Evolutionary conservation across 2,329 filamentous ascomycete genomes (phyloP), one percentile per base, ranked within the genome.

Genomic region (Phialophora verrucosa): DNA sequence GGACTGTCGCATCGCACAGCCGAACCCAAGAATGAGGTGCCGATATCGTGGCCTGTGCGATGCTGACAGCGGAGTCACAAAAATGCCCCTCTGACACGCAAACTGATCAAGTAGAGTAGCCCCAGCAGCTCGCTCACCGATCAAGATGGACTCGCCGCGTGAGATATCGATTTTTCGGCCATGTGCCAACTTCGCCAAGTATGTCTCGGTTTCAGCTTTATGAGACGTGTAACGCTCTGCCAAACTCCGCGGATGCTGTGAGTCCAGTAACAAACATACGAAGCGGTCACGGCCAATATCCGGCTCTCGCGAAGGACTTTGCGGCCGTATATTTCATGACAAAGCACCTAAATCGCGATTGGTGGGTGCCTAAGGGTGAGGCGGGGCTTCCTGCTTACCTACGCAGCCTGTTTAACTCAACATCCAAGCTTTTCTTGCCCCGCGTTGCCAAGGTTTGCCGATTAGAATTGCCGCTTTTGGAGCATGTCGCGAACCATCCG

Each of bases 361-460:
- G 49, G 20, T 29, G 25, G 20, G 49, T 29, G 20, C 1, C 3
- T 4, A 0, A 2, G 47, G 3, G 11, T 51, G 49, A 23, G 20
- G 20, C 20, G 20, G 49, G 49, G 49, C 25, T 12, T 51, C 20
- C 49, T 51, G 49, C 20, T 51, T 51, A 51, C 49, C 17, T 51
- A 51, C 49, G 4, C 49, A n/a, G 38, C 49, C 49, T 4, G 6
- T 27, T 27, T 10, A 23, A 23, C 49, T 51, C 49, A 27, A 5
- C 25, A 5, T 29, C 60, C 49, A 64, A 59, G 62, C 62, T 59
- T 59, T 50, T 49, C 23, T 42, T 20, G 55, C 47, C 32, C 59
- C 59, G 20, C 29, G 31, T 53, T 27, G 49, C 59, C 59, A 61
- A 54, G 11, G 12, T 20, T 27, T 17, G 6, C 17, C 17, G 42